Base-by-base conservation (phyloP, 805 yeast species). In the Huiozyma naganishii region DNA sequence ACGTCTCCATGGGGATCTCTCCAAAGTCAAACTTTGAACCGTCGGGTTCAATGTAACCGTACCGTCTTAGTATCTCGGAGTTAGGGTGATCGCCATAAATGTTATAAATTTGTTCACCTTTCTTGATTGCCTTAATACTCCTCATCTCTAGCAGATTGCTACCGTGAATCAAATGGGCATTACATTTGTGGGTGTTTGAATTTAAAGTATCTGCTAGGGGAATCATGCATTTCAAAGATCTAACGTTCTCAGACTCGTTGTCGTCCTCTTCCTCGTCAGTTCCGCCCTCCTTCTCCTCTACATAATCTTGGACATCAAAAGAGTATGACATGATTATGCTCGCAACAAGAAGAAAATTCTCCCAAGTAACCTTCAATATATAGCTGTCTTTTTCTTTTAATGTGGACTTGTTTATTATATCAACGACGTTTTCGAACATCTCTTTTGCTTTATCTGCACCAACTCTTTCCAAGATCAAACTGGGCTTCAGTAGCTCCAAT, bases 191-290 rank as follows among this genome's bases (percentile, higher is more conserved):
- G 1, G 95, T 83, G 56, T 89, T 92, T 1, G 96, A 86, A 57
- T 92, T 90, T 47, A 92, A 66, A 23, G 86, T 79, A 58, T 90
- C 98, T 0, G 97, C 97, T 39, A 88, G 66, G 0, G 97, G 95
- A 3, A 89, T 87, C 95, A 92, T 82, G 0, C 94, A 81, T 58
- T 89, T 89, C 50, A 72, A 66, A n/a, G 41, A 46, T 12, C 57
- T 58, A 5, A 66, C 67, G 3, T 41, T 39, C 48, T 57, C 5
- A 48, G 56, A 35, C 3, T 35, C 32, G 11, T 37, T 36, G 13
- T 29, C 29, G 0, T 39, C 61, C 7, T 58, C 61, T 5, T 57
- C 62, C 28, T 68, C 74, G 11, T 65, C 70, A 33, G 58, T 68
- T 23, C 58, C 70, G 1, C 56, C 65, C 5, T 57, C 65, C 1